A percentile compares a stretch with the other conserved stretches of the same genome.
These are phyloP conservation scores for Cutaneotrichosporon sp. DNA, from an alignment of 1,284 basidiomycete species.

Conservation along the genomic window DNA sequence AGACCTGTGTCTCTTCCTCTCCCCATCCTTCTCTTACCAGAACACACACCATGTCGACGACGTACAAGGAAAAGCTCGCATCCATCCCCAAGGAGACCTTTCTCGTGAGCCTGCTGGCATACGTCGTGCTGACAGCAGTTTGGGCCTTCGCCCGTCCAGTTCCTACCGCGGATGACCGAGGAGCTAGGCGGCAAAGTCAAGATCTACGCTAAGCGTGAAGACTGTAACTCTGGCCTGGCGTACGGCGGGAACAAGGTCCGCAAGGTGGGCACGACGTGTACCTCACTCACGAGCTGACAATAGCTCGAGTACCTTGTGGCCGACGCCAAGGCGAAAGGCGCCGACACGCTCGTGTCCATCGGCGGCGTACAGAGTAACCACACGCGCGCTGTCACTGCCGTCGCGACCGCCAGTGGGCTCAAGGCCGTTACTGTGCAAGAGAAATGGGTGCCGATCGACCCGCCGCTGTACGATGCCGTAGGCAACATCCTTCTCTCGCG, in stretches of 20 bases:
- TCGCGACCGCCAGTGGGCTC: slow-evolving; percentile 3
- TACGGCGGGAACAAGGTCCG: slow-evolving; percentile 41
- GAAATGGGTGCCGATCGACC: slow-evolving; percentile 37
- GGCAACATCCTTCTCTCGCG: slow-evolving; percentile 38
- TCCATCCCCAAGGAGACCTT: slow-evolving; percentile 10
- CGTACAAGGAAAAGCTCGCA: slow-evolving; percentile 9
- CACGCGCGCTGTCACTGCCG: slow-evolving; percentile 31
- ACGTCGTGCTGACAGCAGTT: slow-evolving; percentile 19
- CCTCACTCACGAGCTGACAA: background rate
- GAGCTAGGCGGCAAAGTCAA: slow-evolving; percentile 27
- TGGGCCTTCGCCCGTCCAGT: slow-evolving; percentile 33
- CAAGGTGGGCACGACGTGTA: slow-evolving; percentile 26
- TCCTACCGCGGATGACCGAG: slow-evolving; percentile 25
- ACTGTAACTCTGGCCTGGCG: slow-evolving; percentile 36
- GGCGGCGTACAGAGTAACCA: slow-evolving; percentile 39
- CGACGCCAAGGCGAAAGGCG: slow-evolving; percentile 27
- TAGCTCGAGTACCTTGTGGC: slow-evolving; percentile 37
- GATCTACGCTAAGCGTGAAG: slow-evolving; percentile 35
- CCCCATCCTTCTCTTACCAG: background rate
- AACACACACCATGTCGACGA: background rate
- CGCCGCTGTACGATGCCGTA: slow-evolving; percentile 29
- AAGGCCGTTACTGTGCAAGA: slow-evolving; percentile 34
- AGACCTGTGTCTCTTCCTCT: no score
- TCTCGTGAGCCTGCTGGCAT: slow-evolving; percentile 3
- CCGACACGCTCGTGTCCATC: slow-evolving; percentile 32